These are phyloP conservation scores for Kazachstania bromeliacearum DNA, from an alignment of 805 yeast species.

Conservation along the genomic window DNA sequence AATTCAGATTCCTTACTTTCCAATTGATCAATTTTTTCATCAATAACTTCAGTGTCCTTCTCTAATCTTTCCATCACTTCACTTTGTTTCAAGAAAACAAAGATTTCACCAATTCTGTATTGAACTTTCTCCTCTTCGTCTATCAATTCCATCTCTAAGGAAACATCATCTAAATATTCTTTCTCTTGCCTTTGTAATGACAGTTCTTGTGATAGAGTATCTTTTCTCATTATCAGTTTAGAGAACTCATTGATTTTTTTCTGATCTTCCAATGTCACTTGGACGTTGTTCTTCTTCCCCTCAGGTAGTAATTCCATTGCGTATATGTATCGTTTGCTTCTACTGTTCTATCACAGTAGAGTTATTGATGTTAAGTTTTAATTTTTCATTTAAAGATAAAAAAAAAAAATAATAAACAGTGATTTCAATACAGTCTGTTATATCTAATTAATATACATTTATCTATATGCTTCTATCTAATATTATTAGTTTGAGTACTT, in stretches of 20 bases:
- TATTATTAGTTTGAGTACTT: constrained; percentile 25
- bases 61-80: constrained; percentile 65
- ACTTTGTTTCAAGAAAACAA: constrained; percentile 57
- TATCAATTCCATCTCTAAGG: constrained; percentile 74
- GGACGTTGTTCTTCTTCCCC: constrained; percentile 33
- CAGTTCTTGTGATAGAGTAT: constrained; percentile 43
- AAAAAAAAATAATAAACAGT: too few species aligned
- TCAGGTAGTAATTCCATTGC: constrained; percentile 31
- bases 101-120: constrained; percentile 72
- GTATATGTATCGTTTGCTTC: background rate
- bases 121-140: constrained; percentile 67
- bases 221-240: constrained; percentile 64
- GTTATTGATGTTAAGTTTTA: too few species aligned
- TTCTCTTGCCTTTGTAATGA: constrained; percentile 53
- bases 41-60: constrained; percentile 45
- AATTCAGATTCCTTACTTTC: constrained; percentile 42
- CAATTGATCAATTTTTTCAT: constrained; percentile 37
- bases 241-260: constrained; percentile 83
- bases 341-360: too few species aligned
- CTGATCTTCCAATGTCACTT: constrained; percentile 58
- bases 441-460: too few species aligned
- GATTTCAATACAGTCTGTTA: too few species aligned
- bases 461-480: too few species aligned
- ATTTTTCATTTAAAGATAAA: too few species aligned
- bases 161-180: constrained; percentile 79